Evolutionary conservation across 1,284 basidiomycete genomes (phyloP), one percentile per base, ranked within the genome.

Genomic region (Ceratobasidium sp.): DNA sequence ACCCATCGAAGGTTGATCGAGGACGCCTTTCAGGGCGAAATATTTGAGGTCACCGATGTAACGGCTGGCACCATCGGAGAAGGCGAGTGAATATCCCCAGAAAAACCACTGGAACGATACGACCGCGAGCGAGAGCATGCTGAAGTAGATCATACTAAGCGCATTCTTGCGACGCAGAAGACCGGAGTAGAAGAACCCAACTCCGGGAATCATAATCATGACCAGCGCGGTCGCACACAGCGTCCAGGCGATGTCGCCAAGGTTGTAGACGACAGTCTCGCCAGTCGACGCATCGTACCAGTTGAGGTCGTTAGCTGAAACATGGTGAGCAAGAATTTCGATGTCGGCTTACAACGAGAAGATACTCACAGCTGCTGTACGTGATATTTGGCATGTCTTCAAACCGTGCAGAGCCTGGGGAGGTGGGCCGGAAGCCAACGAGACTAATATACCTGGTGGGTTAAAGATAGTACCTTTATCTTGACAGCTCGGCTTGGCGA

Each of bases 11-110:
- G 93, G 93, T 78, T 91, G 85, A 12, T 90, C 92, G 59, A 96
- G 89, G 44, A 98, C 95, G 79, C 89, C 89, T 81, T 91, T 95
- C 80, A 99, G 89, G 48, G 90, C 94, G 82, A 98, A 98, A 85
- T 97, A 91, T 81, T 88, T 64, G 17, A 80, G 52, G 44, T 80
- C 78, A 50, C 80, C 80, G 42, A 80, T 79, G 77, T 77, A 80
- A 40, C 38, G 50, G 38, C 70, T 79, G n/a, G 78, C 80, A 23
- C 64, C 65, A 67, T 84, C 83, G 54, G 83, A 84, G 80, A 86
- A 87, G n/a, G 86, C 84, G 26, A 87, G 80, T 9, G 84, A 85
- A 80, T 85, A 80, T 7, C 79, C 80, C 81, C 85, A 85, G 79
- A 86, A 85, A 81, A 84, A 80, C 80, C 80, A 81, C 67, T 80